A percentile compares a stretch with the other conserved stretches of the same genome.
Evolutionary conservation across 352 stramenopile genomes (phyloP).

Genomic region (Globisporangium orthogonon): DNA sequence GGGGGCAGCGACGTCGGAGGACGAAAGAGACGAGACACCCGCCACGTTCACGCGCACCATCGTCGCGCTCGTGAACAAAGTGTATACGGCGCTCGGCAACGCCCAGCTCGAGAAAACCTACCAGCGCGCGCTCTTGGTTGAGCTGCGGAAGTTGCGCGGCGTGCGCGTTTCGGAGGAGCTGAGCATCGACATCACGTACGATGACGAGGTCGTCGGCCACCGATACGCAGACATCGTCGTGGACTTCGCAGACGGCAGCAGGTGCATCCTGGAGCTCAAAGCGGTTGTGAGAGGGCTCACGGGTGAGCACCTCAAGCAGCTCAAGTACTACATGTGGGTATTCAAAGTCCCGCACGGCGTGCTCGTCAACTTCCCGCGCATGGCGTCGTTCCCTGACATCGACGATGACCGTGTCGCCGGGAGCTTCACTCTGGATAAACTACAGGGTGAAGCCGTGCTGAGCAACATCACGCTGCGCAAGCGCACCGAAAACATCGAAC

Average conservation of each 20-base stretch:
- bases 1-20: background rate
- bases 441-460: background rate
- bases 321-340: slow-evolving; percentile 35
- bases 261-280: slow-evolving; percentile 33
- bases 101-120: slow-evolving; percentile 35
- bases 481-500: background rate
- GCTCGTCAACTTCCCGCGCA: slow-evolving; percentile 37
- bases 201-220: slow-evolving; percentile 19
- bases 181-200: slow-evolving; percentile 28
- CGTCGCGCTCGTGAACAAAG: slow-evolving; percentile 24
- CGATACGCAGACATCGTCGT: slow-evolving; percentile 28
- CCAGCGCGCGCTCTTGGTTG: slow-evolving; percentile 22
- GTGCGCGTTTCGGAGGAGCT: slow-evolving; percentile 21
- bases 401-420: slow-evolving; percentile 1
- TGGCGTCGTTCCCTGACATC: slow-evolving; percentile 23
- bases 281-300: slow-evolving; percentile 16
- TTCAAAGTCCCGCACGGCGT: slow-evolving; percentile 25
- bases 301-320: slow-evolving; percentile 21
- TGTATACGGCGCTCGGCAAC: slow-evolving; percentile 21
- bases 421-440: background rate
- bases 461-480: slow-evolving; percentile 1
- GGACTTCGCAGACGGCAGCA: slow-evolving; percentile 16
- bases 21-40: background rate
- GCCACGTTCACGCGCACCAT: slow-evolving; percentile 12
- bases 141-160: slow-evolving; percentile 17